Base-by-base conservation (phyloP, 306 rosid genomes). In the Inga laurina region DNA sequence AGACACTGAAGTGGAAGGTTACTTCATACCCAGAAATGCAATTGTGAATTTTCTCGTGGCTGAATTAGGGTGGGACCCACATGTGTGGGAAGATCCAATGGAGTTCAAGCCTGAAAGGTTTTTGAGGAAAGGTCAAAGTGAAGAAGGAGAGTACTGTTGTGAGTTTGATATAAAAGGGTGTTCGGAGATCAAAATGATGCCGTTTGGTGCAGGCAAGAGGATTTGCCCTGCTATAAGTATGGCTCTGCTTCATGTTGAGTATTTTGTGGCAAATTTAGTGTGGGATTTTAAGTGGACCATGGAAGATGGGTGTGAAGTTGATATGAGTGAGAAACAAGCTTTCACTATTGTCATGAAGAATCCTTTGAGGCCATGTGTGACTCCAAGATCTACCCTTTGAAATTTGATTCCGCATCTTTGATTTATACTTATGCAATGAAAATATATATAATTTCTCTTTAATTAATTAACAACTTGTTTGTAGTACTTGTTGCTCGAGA, bases 51-150 rank as follows among this genome's bases (percentile, higher is more conserved):
- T 87, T 80, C 83, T 80, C 15, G 94, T 87, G 74, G 92, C 91
- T 22, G 92, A 87, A n/a, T 62, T 91, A 4, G 94, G 94, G 61
- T 49, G 87, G 88, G 92, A 91, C 32, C 86, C 91, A 1, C 54
- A 78, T 65, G 91, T 89, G 78, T 91, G 94, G 94, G 88, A 91
- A n/a, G 89, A 89, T 76, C 92, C 92, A 22, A 85, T 81, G 91
- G 92, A 82, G 75, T 91, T 89, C 72, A 91, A 46, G 62, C 94
- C 91, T 18, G 94, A 91, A 59, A 89, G 94, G 21, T 91, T 91
- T 82, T 11, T 85, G 74, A 61, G 52, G n/a, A 12, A 77, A 41
- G 30, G 1, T 13, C 18, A 32, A 11, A 52, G 46, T 24, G 82
- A 59, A 22, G 45, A 18, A 67, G 72, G 39, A 62, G 35, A 7